Conservation (phyloP, 176 grass and related monocot genomes). For the Pontederia crassipes region DNA sequence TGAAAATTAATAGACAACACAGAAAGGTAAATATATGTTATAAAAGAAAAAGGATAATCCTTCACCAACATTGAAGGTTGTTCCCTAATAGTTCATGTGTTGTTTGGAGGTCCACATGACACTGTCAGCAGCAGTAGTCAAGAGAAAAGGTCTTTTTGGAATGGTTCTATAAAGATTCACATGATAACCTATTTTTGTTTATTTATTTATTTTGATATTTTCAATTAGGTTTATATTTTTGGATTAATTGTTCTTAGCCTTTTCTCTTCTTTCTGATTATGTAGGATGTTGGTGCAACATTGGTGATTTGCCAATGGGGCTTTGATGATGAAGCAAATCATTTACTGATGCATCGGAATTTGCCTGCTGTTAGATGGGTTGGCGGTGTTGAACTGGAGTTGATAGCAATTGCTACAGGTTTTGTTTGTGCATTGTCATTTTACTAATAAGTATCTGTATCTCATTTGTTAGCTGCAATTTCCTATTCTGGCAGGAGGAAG, state of each 20-base stretch:
- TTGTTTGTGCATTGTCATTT: not conserved
- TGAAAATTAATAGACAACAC: too few relatives aligned
- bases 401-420: constrained; percentile 96
- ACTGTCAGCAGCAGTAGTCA: too few relatives aligned
- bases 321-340: constrained; percentile 99
- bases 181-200: too few relatives aligned
- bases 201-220: too few relatives aligned
- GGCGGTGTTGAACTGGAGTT: constrained; percentile 97
- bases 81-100: too few relatives aligned
- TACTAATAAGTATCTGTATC: not conserved
- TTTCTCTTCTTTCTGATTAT: constrained; percentile 3
- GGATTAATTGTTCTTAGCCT: not conserved
- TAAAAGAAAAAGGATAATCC: too few relatives aligned
- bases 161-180: too few relatives aligned
- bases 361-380: constrained; percentile 99
- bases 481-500: constrained; percentile 52
- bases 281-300: constrained; percentile 88
- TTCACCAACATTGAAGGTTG: too few relatives aligned
- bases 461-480: not conserved
- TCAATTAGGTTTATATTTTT: too few relatives aligned
- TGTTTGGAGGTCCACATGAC: too few relatives aligned
- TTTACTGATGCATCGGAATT: constrained; percentile 74
- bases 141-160: too few relatives aligned
- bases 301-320: constrained; percentile 98
- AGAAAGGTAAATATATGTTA: too few relatives aligned